Evolutionary conservation across 1,284 basidiomycete genomes (phyloP).

Genomic region (Rugosomyces carneus): DNA sequence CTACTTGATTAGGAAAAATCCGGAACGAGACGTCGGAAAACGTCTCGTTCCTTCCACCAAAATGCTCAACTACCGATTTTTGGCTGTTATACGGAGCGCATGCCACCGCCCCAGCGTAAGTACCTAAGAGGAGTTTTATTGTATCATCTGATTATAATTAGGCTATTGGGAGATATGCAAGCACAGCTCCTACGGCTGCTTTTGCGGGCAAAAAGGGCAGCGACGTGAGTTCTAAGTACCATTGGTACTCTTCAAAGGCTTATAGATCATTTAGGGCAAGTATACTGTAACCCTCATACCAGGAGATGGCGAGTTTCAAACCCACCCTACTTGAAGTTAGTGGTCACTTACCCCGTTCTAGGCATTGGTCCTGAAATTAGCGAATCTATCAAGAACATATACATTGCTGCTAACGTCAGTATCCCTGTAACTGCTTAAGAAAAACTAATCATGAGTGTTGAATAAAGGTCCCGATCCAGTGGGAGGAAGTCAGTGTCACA

Average conservation of each 20-base stretch:
- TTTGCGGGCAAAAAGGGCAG: slow-evolving; percentile 85
- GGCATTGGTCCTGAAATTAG: slow-evolving; percentile 99
- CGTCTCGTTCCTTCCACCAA: slow-evolving; percentile 14
- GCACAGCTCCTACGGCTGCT: slow-evolving; percentile 72
- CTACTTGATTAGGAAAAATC: slow-evolving; percentile 1
- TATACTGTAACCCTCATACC: slow-evolving; percentile 92
- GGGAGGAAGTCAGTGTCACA: slow-evolving; percentile 98
- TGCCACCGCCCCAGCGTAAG: slow-evolving; percentile 40
- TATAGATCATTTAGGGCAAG: slow-evolving; percentile 66
- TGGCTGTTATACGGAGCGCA: slow-evolving; percentile 50
- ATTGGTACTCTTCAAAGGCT: slow-evolving; percentile 1
- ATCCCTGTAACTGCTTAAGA: slow-evolving; percentile 1
- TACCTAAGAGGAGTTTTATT: background rate
- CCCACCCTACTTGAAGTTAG: slow-evolving; percentile 10
- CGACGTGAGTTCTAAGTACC: slow-evolving; percentile 53
- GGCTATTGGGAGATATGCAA: slow-evolving; percentile 60
- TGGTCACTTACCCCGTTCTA: slow-evolving; percentile 27
- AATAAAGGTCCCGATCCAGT: slow-evolving; percentile 85
- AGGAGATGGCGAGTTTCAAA: slow-evolving; percentile 68
- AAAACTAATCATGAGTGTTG: slow-evolving; percentile 7
- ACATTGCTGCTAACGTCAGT: slow-evolving; percentile 75
- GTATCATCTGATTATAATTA: slow-evolving; percentile 22
- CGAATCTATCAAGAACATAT: slow-evolving; percentile 93
- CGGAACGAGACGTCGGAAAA: slow-evolving; percentile 17
- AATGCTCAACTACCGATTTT: slow-evolving; percentile 55